These are phyloP conservation scores for Phaeoacremonium minimum DNA, from an alignment of 2,329 filamentous ascomycete genomes.

Conservation along the genomic window DNA sequence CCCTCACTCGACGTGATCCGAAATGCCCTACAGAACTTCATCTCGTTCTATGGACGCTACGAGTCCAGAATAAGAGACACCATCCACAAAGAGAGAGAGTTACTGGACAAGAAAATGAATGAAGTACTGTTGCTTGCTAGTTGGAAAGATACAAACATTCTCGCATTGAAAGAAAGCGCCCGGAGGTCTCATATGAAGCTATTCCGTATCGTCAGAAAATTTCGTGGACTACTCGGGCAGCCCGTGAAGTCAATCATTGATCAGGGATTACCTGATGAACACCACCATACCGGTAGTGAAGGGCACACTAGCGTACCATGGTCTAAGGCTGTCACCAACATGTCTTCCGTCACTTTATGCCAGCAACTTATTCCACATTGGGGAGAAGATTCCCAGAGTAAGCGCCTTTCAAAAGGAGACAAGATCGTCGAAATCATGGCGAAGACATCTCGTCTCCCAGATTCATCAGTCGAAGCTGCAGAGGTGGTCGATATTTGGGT, in stretches of 20 bases:
- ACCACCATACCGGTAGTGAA: slow-evolving; percentile 12
- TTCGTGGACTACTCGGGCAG: slow-evolving; percentile 72
- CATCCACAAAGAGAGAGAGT: slow-evolving; percentile 62
- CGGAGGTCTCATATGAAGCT: slow-evolving; percentile 87
- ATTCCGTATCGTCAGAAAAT: slow-evolving; percentile 88
- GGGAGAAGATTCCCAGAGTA: slow-evolving; percentile 33
- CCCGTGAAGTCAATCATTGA: slow-evolving; percentile 64
- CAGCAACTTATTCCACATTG: slow-evolving; percentile 29
- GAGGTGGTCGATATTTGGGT: slow-evolving; percentile 64
- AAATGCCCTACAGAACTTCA: slow-evolving; percentile 69
- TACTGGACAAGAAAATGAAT: slow-evolving; percentile 87
- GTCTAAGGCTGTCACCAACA: background rate
- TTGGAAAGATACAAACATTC: slow-evolving; percentile 98
- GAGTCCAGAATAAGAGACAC: slow-evolving; percentile 59
- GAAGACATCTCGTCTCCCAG: slow-evolving; percentile 50
- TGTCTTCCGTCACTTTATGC: slow-evolving; percentile 17
- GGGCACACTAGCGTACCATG: too few relatives aligned
- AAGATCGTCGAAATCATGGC: slow-evolving; percentile 73
- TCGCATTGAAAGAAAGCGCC: slow-evolving; percentile 82
- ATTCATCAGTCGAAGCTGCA: slow-evolving; percentile 50
- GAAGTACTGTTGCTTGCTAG: slow-evolving; percentile 90
- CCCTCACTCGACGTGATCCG: slow-evolving; percentile 53
- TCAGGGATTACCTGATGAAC: slow-evolving; percentile 53
- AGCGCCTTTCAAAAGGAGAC: slow-evolving; percentile 66
- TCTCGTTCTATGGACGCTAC: slow-evolving; percentile 71